Conservation (phyloP, 768 basidiomycete genomes). For the Polyporus arcularius region DNA sequence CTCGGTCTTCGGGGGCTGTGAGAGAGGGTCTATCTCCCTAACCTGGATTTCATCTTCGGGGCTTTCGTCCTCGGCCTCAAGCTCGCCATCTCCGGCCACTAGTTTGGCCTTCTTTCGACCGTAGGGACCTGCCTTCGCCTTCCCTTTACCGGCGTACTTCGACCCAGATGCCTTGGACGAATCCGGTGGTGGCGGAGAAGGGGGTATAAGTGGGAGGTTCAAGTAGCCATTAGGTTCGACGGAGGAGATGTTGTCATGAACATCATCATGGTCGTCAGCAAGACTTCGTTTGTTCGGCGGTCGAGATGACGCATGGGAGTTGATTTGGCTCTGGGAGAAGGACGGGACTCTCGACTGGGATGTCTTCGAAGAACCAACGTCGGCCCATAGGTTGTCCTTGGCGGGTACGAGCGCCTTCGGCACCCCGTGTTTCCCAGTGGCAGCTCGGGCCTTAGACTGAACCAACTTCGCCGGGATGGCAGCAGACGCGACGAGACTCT, state of each 20-base stretch:
- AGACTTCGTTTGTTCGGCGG: conserved; percentile 48
- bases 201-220: conserved; percentile 52
- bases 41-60: conserved; percentile 30
- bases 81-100: conserved; percentile 31
- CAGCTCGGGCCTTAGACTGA: conserved; percentile 2
- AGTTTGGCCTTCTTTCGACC: conserved; percentile 54
- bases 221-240: conserved; percentile 17
- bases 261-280: conserved; percentile 35
- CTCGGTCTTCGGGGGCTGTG: conserved; percentile 15
- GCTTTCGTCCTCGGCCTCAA: conserved; percentile 25
- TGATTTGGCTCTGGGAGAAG: neutral
- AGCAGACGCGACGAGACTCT: conserved; percentile 17
- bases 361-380: conserved; percentile 14
- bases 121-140: conserved; percentile 37
- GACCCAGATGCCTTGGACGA: conserved; percentile 18
- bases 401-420: conserved; percentile 24
- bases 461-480: neutral
- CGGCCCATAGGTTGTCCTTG: conserved; percentile 26
- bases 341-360: neutral
- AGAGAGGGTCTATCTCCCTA: conserved; percentile 30
- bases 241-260: neutral
- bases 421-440: conserved; percentile 14
- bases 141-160: conserved; percentile 32
- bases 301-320: conserved; percentile 18
- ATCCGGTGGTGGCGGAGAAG: conserved; percentile 61